Evolutionary conservation across 805 yeast species (phyloP).

Genomic region (Candida schatavii): DNA sequence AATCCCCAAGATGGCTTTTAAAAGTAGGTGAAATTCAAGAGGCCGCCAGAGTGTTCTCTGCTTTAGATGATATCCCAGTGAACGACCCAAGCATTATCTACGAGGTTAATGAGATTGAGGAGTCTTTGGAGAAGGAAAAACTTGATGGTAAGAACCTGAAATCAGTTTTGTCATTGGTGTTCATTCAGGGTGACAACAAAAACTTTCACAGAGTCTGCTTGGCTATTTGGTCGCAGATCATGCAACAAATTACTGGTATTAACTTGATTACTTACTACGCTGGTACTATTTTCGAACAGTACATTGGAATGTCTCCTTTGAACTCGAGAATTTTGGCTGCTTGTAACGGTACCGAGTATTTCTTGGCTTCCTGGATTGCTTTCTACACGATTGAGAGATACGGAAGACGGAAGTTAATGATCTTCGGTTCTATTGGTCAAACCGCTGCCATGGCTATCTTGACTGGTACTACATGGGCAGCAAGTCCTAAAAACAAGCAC

Average conservation of each 20-base stretch:
- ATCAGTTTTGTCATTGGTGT: background rate
- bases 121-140: slow-evolving; percentile 22
- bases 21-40: slow-evolving; percentile 25
- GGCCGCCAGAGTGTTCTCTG: slow-evolving; percentile 26
- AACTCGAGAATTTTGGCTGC: slow-evolving; percentile 43
- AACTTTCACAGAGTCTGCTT: slow-evolving; percentile 49
- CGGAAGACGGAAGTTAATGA: slow-evolving; percentile 39
- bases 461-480: slow-evolving; percentile 44
- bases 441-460: slow-evolving; percentile 46
- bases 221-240: slow-evolving; percentile 41
- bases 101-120: slow-evolving; percentile 25
- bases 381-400: slow-evolving; percentile 43
- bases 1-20: slow-evolving; percentile 45
- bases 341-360: slow-evolving; percentile 43
- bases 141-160: slow-evolving; percentile 11
- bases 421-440: slow-evolving; percentile 43
- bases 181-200: slow-evolving; percentile 23
- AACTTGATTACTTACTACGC: slow-evolving; percentile 45
- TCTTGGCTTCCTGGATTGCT: slow-evolving; percentile 42
- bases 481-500: slow-evolving; percentile 16
- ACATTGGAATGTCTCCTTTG: slow-evolving; percentile 43
- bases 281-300: slow-evolving; percentile 41
- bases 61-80: slow-evolving; percentile 24
- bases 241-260: slow-evolving; percentile 51
- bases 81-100: slow-evolving; percentile 19